Conservation (phyloP, 495 filamentous ascomycete genomes). For the Filosporella fistucella region DNA sequence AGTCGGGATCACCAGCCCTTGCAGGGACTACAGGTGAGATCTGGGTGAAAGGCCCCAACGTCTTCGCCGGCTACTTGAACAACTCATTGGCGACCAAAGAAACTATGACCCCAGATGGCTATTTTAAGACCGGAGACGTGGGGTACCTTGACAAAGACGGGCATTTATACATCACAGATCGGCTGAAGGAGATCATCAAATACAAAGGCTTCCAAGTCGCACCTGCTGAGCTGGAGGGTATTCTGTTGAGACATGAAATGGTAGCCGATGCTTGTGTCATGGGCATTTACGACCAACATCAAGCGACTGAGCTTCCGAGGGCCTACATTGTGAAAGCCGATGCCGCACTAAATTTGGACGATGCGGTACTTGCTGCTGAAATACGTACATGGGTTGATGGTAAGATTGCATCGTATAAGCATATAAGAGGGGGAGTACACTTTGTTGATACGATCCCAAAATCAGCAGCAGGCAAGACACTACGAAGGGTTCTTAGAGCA, state of each 20-base stretch:
- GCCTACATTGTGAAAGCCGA: slow-evolving; percentile 69
- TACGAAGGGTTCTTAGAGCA: slow-evolving; percentile 59
- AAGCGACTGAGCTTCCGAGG: slow-evolving; percentile 73
- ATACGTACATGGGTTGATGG: slow-evolving; percentile 56
- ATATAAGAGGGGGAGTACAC: slow-evolving; percentile 70
- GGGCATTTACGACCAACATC: slow-evolving; percentile 61
- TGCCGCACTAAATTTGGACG: slow-evolving; percentile 40
- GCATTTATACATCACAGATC: slow-evolving; percentile 59
- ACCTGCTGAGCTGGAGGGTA: slow-evolving; percentile 69
- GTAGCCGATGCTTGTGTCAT: slow-evolving; percentile 78
- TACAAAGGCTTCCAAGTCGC: slow-evolving; percentile 71
- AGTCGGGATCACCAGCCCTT: slow-evolving; percentile 24
- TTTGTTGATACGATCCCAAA: slow-evolving; percentile 82
- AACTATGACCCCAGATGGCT: slow-evolving; percentile 55
- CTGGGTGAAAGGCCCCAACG: slow-evolving; percentile 58
- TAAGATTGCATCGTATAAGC: slow-evolving; percentile 56
- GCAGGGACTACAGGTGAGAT: slow-evolving; percentile 57
- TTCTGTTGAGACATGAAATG: slow-evolving; percentile 61
- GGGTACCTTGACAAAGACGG: slow-evolving; percentile 52
- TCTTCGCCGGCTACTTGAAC: slow-evolving; percentile 64
- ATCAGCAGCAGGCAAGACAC: slow-evolving; percentile 78
- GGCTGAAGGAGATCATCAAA: slow-evolving; percentile 67
- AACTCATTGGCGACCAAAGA: slow-evolving; percentile 50
- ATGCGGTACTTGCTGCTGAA: slow-evolving; percentile 41
- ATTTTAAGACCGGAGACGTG: slow-evolving; percentile 66